These are phyloP conservation scores for Solidago caesia DNA, from an alignment of 129 eudicot species.

Conservation along the genomic window DNA sequence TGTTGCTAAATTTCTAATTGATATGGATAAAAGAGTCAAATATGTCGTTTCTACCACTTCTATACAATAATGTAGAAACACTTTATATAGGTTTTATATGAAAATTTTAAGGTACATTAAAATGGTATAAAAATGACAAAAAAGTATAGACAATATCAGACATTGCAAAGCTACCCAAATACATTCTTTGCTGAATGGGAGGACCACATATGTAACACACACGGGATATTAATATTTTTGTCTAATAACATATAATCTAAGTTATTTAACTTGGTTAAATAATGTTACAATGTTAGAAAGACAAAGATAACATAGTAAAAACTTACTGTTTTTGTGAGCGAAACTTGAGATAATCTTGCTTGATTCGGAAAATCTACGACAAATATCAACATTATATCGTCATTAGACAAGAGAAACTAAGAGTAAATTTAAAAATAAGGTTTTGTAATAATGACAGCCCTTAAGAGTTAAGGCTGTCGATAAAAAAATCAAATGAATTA, in stretches of 20 bases:
- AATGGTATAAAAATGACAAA: not conserved
- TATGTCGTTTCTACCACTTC: too few relatives aligned
- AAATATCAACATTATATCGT: constrained; percentile 12
- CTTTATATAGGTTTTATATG: not conserved
- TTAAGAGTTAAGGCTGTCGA: too few relatives aligned
- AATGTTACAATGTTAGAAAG: not conserved
- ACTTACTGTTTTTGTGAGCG: constrained; percentile 91
- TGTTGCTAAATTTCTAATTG: not conserved
- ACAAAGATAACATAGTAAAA: not conserved
- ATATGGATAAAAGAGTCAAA: not conserved
- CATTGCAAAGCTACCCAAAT: not conserved
- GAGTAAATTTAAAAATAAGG: too few relatives aligned
- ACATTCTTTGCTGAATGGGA: too few relatives aligned
- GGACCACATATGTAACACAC: too few relatives aligned
- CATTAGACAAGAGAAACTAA: not conserved
- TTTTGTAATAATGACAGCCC: not conserved
- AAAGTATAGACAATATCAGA: not conserved
- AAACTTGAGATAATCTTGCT: constrained; percentile 89
- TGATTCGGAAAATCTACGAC: constrained; percentile 66
- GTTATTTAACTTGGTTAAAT: too few relatives aligned
- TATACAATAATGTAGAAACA: too few relatives aligned
- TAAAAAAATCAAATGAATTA: too few relatives aligned
- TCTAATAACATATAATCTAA: too few relatives aligned
- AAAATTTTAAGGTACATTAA: not conserved
- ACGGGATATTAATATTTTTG: too few relatives aligned